Conservation (phyloP, 148 eudicot species). For the Fagopyrum esculentum region DNA sequence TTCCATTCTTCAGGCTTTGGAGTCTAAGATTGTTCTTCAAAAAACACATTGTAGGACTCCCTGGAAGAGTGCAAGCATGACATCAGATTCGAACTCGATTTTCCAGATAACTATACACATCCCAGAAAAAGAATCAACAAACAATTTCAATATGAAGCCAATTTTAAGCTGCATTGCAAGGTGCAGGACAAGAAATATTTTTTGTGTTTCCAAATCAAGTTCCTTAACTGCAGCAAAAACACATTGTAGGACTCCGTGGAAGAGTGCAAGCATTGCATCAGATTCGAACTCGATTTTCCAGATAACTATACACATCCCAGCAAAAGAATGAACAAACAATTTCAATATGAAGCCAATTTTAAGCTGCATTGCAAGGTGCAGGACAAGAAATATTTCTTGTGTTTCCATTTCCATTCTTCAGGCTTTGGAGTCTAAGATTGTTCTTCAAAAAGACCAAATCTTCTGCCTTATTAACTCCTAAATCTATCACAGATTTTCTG, state of each 20-base stretch:
- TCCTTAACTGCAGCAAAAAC: not conserved
- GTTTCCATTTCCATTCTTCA: conserved; percentile 24
- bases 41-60: too few relatives aligned
- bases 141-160: too few relatives aligned
- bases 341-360: too few relatives aligned
- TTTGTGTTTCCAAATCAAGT: not conserved
- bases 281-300: not conserved
- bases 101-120: too few relatives aligned
- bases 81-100: too few relatives aligned
- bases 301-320: not conserved
- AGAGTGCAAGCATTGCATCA: not conserved
- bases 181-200: too few relatives aligned
- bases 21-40: conserved; percentile 39
- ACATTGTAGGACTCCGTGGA: not conserved
- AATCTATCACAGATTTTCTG: conserved; percentile 22
- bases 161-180: too few relatives aligned
- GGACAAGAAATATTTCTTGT: conserved; percentile 10
- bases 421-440: conserved; percentile 33
- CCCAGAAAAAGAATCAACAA: too few relatives aligned
- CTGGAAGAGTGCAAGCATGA: too few relatives aligned
- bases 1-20: conserved; percentile 28
- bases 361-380: conserved; percentile 19
- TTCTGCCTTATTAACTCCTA: conserved; percentile 33
- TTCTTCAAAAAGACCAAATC: conserved; percentile 41
- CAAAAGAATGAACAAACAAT: not conserved